Percentiles rank a stretch among this genome's conserved stretches.
phyloP scores from a whole-genome alignment of 2,329 filamentous ascomycete species.

The Elsinoe necatrix region DNA sequence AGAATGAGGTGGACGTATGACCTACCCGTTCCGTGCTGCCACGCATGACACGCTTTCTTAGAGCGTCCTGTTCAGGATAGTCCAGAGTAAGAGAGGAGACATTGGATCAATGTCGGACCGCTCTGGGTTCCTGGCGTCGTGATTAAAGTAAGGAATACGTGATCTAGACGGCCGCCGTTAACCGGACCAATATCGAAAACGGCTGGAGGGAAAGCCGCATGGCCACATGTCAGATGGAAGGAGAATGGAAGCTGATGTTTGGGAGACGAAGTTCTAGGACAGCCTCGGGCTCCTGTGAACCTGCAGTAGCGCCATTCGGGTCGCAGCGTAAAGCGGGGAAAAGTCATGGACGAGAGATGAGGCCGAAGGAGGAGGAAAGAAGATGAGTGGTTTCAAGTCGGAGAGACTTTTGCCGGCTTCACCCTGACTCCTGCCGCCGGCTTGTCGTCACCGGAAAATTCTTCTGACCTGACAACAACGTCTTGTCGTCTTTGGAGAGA shows the following conservation, averaged over 20 bases:
- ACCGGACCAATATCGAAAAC: not conserved
- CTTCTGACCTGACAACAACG: not conserved
- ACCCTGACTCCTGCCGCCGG: not conserved
- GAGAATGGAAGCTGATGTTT: constrained; percentile 5
- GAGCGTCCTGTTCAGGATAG: not conserved
- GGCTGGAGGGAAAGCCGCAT: not conserved
- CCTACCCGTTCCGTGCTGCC: constrained; percentile 1
- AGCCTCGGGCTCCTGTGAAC: constrained; percentile 5
- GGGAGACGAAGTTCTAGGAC: not conserved
- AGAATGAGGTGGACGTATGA: not conserved
- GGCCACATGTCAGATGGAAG: constrained; percentile 13
- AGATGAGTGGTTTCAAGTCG: constrained; percentile 2
- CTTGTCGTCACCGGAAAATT: not conserved
- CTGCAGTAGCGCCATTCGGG: constrained; percentile 7
- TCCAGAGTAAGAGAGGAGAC: not conserved
- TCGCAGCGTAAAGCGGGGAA: constrained; percentile 2
- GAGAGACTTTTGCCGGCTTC: not conserved
- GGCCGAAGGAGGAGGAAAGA: not conserved
- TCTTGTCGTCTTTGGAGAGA: not conserved
- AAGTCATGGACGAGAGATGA: constrained; percentile 1
- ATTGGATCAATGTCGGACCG: constrained; percentile 9
- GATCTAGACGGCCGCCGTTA: not conserved
- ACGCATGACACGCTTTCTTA: not conserved
- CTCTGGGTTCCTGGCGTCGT: constrained; percentile 6
- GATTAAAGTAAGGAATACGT: not conserved